These are phyloP conservation scores for Astrephomene gubernaculifera DNA, from an alignment of 139 green algal genomes.

Conservation along the genomic window DNA sequence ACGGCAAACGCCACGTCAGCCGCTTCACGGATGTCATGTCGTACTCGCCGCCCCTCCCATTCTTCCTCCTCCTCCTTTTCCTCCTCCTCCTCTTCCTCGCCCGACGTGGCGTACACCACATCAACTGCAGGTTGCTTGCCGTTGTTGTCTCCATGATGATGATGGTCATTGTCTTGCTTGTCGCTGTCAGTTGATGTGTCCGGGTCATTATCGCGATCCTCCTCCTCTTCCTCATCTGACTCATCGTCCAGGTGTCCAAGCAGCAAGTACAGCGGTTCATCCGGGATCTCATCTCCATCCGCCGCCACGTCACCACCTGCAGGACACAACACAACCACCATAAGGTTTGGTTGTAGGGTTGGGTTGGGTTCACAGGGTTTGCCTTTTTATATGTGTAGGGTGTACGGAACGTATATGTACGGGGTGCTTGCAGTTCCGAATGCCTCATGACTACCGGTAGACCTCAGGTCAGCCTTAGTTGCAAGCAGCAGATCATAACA, in stretches of 20 bases:
- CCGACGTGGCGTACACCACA: background rate
- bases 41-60: too few relatives aligned
- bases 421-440: too few relatives aligned
- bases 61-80: background rate
- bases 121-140: background rate
- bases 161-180: background rate
- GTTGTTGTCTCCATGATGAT: background rate
- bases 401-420: too few relatives aligned
- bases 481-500: too few relatives aligned
- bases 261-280: slow-evolving; percentile 31
- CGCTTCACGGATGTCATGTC: too few relatives aligned
- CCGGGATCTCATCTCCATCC: background rate
- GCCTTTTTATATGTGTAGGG: too few relatives aligned
- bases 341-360: too few relatives aligned
- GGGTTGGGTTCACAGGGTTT: too few relatives aligned
- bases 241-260: background rate
- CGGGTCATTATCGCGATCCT: background rate
- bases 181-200: background rate
- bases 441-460: too few relatives aligned
- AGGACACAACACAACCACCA: too few relatives aligned
- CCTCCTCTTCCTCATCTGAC: background rate
- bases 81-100: background rate
- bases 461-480: too few relatives aligned
- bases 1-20: too few relatives aligned
- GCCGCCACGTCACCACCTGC: background rate